These are phyloP conservation scores for Saturnispora silvae DNA, from an alignment of 805 yeast species.

Conservation along the genomic window DNA sequence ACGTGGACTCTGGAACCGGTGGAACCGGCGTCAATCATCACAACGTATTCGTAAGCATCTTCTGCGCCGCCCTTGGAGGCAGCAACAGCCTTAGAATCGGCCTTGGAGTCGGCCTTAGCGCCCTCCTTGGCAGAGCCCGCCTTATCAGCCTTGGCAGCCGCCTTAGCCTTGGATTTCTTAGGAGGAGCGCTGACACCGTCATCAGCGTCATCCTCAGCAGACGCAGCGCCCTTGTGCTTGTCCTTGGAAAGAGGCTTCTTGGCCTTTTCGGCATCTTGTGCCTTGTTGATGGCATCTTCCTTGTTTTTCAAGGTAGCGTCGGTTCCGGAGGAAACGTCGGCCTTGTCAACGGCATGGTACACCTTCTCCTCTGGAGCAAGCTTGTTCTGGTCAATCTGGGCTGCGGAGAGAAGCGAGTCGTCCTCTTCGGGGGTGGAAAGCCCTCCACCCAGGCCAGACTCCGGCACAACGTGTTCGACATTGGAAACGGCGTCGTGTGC, in stretches of 20 bases:
- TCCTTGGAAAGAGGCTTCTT: neutral
- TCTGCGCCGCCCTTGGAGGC: neutral
- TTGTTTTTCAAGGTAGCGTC: constrained; percentile 13
- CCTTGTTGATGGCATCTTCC: constrained; percentile 8
- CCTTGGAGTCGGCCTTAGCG: neutral
- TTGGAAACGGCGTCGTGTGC: too few species aligned
- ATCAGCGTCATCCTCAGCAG: neutral
- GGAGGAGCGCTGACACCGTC: neutral
- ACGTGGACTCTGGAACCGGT: constrained; percentile 95
- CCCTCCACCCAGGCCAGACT: too few species aligned
- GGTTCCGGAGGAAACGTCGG: constrained; percentile 10
- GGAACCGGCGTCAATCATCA: constrained; percentile 97
- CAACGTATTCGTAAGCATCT: constrained; percentile 50
- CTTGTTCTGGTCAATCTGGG: constrained; percentile 11
- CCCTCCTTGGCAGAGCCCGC: neutral
- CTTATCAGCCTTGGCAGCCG: neutral
- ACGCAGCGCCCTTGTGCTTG: neutral
- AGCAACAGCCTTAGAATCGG: neutral
- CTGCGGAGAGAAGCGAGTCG: constrained; percentile 11
- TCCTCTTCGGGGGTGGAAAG: too few species aligned
- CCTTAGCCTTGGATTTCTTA: constrained; percentile 1
- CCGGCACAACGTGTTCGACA: too few species aligned
- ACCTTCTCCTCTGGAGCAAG: constrained; percentile 8
- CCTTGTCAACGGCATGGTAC: constrained; percentile 6
- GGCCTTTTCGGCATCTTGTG: constrained; percentile 4